Evolutionary conservation across 176 grass and related monocot species (phyloP).

Genomic region (Hsuehochloa calcarea): DNA sequence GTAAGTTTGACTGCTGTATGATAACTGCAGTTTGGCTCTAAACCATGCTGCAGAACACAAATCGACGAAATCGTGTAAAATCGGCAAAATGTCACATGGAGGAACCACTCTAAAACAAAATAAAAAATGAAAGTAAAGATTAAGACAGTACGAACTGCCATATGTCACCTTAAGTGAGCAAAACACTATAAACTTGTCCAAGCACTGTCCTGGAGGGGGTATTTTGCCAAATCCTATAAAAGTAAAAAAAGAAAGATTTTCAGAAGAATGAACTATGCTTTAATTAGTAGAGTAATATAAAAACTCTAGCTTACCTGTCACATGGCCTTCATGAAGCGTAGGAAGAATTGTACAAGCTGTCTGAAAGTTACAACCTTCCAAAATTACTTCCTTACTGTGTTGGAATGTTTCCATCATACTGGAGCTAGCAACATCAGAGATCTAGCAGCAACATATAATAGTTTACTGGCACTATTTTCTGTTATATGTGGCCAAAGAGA

Average conservation of each 20-base stretch:
- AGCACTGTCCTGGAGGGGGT: conserved; percentile 47
- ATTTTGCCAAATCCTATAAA: conserved; percentile 65
- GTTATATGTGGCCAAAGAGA: neutral
- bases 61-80: conserved; percentile 17
- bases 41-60: conserved; percentile 56
- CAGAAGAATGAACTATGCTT: conserved; percentile 5
- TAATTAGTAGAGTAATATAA: neutral
- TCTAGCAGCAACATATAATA: conserved; percentile 43
- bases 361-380: conserved; percentile 36
- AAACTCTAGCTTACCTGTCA: conserved; percentile 54
- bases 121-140: neutral
- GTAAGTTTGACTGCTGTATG: conserved; percentile 53
- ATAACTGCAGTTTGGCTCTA: conserved; percentile 48
- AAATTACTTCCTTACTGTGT: conserved; percentile 33
- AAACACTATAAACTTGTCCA: conserved; percentile 65
- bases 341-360: conserved; percentile 70
- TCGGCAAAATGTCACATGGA: neutral
- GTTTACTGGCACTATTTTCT: conserved; percentile 6
- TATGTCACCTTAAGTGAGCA: conserved; percentile 69
- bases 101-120: neutral
- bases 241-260: neutral
- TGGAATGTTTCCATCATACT: conserved; percentile 49
- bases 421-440: conserved; percentile 47
- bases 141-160: conserved; percentile 6
- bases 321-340: conserved; percentile 63